These are phyloP conservation scores for Melampsora occidentalis DNA, from an alignment of 1,284 basidiomycete genomes.

Conservation along the genomic window DNA sequence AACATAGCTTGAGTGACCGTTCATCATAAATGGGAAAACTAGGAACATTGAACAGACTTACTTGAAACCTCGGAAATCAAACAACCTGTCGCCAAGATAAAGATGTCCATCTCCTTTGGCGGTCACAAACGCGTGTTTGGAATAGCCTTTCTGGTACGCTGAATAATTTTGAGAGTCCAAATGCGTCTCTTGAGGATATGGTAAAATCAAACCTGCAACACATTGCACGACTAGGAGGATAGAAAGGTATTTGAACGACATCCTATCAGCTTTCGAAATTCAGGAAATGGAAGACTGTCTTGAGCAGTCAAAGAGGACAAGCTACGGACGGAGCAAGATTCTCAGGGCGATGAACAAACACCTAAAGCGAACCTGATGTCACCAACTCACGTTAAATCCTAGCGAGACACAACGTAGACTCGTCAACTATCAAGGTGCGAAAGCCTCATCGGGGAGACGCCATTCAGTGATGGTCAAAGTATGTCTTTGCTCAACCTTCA, in stretches of 20 bases:
- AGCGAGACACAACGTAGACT: neutral
- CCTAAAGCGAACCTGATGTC: neutral
- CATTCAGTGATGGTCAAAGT: neutral
- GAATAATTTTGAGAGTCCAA: neutral
- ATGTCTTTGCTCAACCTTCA: neutral
- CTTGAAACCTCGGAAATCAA: conserved; percentile 42
- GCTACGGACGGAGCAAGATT: too few species aligned
- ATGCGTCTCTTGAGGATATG: too few species aligned
- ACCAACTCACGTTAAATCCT: too few species aligned
- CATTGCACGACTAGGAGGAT: too few species aligned
- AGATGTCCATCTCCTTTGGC: conserved; percentile 33
- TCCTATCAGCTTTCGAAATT: too few species aligned
- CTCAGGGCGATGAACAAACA: neutral
- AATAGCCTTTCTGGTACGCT: neutral
- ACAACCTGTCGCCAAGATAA: conserved; percentile 27
- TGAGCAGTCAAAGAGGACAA: too few species aligned
- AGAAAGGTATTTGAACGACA: too few species aligned
- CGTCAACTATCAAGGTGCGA: neutral
- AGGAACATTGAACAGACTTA: neutral
- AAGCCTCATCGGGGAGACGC: neutral
- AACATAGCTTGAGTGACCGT: neutral
- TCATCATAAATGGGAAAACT: neutral
- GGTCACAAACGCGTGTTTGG: conserved; percentile 19
- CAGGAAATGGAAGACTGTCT: too few species aligned
- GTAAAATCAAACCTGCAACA: too few species aligned